A percentile compares a stretch with the other conserved stretches of the same genome.
Conservation (phyloP, 139 green algal genomes). For the Closterium sp. region DNA sequence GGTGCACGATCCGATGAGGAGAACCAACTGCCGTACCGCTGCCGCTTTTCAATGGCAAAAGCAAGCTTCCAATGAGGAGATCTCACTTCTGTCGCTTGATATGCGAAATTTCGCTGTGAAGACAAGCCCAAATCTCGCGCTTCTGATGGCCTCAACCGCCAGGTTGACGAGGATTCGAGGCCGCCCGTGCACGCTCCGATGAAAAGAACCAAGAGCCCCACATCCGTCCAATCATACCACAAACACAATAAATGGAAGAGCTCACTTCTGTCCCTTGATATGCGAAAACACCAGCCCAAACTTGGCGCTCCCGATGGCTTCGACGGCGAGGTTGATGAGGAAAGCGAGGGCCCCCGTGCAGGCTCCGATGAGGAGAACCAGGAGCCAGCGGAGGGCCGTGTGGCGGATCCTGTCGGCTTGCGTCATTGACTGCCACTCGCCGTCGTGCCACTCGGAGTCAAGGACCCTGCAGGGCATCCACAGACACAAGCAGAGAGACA, state of each 20-base stretch:
- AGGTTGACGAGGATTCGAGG: too few species aligned
- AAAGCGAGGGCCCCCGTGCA: conserved; percentile 50
- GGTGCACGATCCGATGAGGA: background rate
- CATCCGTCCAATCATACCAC: too few species aligned
- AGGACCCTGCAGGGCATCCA: background rate
- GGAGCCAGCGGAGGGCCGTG: conserved; percentile 6
- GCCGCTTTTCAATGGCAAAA: too few species aligned
- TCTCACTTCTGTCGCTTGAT: conserved; percentile 13
- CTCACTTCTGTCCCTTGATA: conserved; percentile 14
- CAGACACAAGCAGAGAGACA: background rate
- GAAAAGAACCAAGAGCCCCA: too few species aligned
- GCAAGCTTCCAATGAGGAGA: too few species aligned
- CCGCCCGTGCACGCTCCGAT: too few species aligned
- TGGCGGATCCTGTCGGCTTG: background rate
- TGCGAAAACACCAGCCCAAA: conserved; percentile 59
- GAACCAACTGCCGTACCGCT: too few species aligned
- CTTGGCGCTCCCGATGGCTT: conserved; percentile 77
- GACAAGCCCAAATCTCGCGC: too few species aligned
- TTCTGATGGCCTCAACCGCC: too few species aligned
- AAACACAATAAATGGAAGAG: too few species aligned
- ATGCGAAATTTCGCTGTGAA: too few species aligned
- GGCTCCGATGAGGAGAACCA: conserved; percentile 27
- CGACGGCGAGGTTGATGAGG: conserved; percentile 69
- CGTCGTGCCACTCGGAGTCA: background rate
- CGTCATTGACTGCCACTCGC: background rate